A percentile compares a stretch with the other conserved stretches of the same genome.
Conservation (phyloP, 805 yeast genomes). For the Starmerella bombi region DNA sequence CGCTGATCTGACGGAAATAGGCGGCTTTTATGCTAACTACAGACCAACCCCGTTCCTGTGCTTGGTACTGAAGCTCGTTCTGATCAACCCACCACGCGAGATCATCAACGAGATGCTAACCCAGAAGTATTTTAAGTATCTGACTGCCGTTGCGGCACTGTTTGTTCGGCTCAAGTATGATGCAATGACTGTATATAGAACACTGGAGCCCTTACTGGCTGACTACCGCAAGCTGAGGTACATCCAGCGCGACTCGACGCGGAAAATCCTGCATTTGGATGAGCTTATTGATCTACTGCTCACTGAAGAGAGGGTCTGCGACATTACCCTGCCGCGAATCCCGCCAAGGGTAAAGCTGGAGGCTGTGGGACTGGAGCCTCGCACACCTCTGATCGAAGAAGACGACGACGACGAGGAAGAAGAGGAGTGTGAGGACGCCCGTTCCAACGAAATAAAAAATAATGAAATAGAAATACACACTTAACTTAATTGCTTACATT, state of each 20-base stretch:
- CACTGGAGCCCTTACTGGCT: constrained; percentile 41
- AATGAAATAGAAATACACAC: no score
- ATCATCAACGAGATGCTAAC: constrained; percentile 41
- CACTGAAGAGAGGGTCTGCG: constrained; percentile 48
- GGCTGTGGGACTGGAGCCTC: constrained; percentile 22
- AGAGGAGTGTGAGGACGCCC: no score
- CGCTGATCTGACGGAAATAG: constrained; percentile 37
- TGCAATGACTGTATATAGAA: constrained; percentile 35
- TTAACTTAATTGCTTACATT: no score
- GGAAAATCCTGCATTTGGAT: constrained; percentile 45
- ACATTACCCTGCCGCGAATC: constrained; percentile 58
- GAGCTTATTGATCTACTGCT: constrained; percentile 56
- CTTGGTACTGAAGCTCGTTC: constrained; percentile 60
- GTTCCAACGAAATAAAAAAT: no score
- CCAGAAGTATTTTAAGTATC: constrained; percentile 65
- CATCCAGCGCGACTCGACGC: constrained; percentile 30
- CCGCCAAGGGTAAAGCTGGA: constrained; percentile 28
- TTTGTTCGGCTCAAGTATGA: constrained; percentile 38
- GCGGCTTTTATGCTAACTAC: constrained; percentile 42
- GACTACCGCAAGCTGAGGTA: constrained; percentile 61
- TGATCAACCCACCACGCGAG: constrained; percentile 53
- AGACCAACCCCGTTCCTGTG: constrained; percentile 65
- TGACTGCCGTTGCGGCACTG: constrained; percentile 55
- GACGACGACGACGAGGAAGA: background rate
- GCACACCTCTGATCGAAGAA: constrained; percentile 3